These are phyloP conservation scores for Globisporangium barbulae DNA, from an alignment of 352 stramenopile genomes.

Conservation along the genomic window DNA sequence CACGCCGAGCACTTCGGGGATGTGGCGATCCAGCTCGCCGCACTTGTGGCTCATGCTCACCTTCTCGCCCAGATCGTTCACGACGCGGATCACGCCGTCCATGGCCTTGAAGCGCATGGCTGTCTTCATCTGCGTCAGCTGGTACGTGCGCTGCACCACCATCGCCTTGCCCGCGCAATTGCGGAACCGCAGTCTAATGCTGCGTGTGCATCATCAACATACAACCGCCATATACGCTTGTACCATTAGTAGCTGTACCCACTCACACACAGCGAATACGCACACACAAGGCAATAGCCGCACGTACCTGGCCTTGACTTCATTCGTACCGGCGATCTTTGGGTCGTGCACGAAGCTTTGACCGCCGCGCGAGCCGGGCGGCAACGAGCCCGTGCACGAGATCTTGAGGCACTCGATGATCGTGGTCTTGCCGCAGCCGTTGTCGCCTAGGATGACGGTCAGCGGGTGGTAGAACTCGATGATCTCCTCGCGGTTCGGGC, in stretches of 20 bases:
- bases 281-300: not conserved
- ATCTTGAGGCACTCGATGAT: conserved; percentile 99
- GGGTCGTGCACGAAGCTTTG: conserved; percentile 98
- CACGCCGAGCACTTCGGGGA: conserved; percentile 95
- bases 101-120: conserved; percentile 94
- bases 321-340: conserved; percentile 89
- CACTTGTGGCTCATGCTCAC: conserved; percentile 95
- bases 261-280: not conserved
- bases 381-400: conserved; percentile 92
- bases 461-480: conserved; percentile 99
- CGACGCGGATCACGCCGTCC: conserved; percentile 92
- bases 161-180: conserved; percentile 85
- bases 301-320: conserved; percentile 75
- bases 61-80: conserved; percentile 89
- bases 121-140: conserved; percentile 92
- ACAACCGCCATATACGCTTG: not conserved
- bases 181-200: conserved; percentile 91
- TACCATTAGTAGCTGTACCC: not conserved
- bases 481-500: conserved; percentile 91
- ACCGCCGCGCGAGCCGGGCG: conserved; percentile 84
- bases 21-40: conserved; percentile 91
- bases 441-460: conserved; percentile 97
- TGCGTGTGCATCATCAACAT: conserved; percentile 14
- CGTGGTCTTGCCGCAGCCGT: conserved; percentile 99
- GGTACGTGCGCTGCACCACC: conserved; percentile 94